phyloP scores from a whole-genome alignment of 2,329 filamentous ascomycete genomes.

The Boeremia lycopersici region DNA sequence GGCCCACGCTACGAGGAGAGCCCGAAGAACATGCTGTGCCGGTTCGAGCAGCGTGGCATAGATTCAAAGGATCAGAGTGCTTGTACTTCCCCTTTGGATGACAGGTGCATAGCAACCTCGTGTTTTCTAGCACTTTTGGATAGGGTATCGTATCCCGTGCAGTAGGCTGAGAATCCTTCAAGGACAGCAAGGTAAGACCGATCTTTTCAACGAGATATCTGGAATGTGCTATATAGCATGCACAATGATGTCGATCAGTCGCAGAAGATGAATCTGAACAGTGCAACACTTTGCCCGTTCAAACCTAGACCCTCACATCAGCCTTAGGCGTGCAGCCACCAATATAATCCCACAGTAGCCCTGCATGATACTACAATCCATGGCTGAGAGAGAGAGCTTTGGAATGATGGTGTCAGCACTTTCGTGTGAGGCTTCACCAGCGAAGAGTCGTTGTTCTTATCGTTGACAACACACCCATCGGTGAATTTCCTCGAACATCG shows the following conservation, averaged over 20 bases:
- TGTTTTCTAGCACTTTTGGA: slow-evolving; percentile 1
- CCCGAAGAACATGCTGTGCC: neutral
- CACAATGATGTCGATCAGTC: slow-evolving; percentile 8
- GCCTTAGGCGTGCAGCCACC: slow-evolving; percentile 41
- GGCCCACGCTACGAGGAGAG: slow-evolving; percentile 10
- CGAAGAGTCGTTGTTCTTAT: slow-evolving; percentile 19
- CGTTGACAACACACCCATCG: slow-evolving; percentile 15
- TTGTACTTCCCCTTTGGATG: slow-evolving; percentile 8
- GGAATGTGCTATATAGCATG: slow-evolving; percentile 1
- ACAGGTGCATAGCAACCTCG: slow-evolving; percentile 12
- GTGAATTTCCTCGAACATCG: slow-evolving; percentile 8
- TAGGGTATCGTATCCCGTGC: slow-evolving; percentile 13
- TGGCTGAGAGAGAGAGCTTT: slow-evolving; percentile 26
- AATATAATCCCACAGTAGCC: slow-evolving; percentile 46
- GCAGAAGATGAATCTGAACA: neutral
- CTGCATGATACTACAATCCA: slow-evolving; percentile 41
- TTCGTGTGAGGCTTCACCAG: slow-evolving; percentile 17
- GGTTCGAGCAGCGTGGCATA: slow-evolving; percentile 6
- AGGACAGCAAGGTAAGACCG: slow-evolving; percentile 1
- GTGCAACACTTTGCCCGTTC: slow-evolving; percentile 17
- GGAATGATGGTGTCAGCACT: slow-evolving; percentile 32
- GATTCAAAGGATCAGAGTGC: slow-evolving; percentile 1
- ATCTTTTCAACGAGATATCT: neutral
- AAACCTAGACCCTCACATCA: slow-evolving; percentile 21
- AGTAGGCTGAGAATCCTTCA: slow-evolving; percentile 20